phyloP scores from a whole-genome alignment of 108 stramenopile genomes.

The Fragilaria crotonensis region DNA sequence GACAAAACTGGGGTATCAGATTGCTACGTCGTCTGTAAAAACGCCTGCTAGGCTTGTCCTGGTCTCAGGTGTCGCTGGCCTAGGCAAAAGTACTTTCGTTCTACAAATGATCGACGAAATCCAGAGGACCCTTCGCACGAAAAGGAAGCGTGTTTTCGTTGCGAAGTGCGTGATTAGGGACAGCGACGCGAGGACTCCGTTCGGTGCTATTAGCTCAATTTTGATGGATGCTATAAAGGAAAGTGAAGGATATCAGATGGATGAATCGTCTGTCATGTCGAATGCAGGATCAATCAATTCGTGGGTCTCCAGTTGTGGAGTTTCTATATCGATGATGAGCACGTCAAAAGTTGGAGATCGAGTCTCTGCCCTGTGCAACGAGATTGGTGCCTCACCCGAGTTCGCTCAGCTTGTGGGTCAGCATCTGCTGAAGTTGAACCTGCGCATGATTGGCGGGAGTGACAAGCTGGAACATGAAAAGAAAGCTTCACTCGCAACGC shows the following conservation, averaged over 20 bases:
- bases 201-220: not conserved
- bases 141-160: slow-evolving; percentile 29
- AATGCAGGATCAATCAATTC: not conserved
- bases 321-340: not conserved
- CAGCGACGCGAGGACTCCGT: not conserved
- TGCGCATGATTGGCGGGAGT: slow-evolving; percentile 43
- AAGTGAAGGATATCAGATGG: too few relatives aligned
- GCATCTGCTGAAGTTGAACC: slow-evolving; percentile 46
- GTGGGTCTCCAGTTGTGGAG: not conserved
- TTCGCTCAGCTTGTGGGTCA: not conserved
- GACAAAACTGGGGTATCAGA: slow-evolving; percentile 32
- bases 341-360: not conserved
- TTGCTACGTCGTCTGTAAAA: slow-evolving; percentile 8
- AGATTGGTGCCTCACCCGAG: not conserved
- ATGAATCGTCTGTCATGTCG: not conserved
- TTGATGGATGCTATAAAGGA: not conserved
- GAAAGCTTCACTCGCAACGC: too few relatives aligned
- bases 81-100: slow-evolving; percentile 47
- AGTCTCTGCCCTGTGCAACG: not conserved
- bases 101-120: slow-evolving; percentile 39
- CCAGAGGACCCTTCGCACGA: slow-evolving; percentile 22
- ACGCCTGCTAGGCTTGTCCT: slow-evolving; percentile 27
- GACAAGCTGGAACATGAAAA: slow-evolving; percentile 14
- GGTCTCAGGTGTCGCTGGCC: slow-evolving; percentile 34
- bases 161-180: slow-evolving; percentile 7